Evolutionary conservation across 192 early-diverging fungal genomes (phyloP).

Genomic region (Coemansia pectinata): DNA sequence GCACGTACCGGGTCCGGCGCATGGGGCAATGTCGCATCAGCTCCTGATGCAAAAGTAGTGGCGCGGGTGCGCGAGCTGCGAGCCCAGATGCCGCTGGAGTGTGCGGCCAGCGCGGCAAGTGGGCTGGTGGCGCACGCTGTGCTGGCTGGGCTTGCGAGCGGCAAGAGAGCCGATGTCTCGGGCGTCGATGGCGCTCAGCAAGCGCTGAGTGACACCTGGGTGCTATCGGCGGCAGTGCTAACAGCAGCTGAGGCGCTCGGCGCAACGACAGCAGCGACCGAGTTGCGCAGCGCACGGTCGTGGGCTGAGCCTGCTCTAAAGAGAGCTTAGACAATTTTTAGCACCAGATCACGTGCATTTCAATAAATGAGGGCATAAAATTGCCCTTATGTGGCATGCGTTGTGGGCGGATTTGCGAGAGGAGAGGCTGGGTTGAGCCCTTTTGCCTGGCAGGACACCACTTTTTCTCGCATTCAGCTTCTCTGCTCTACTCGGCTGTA

Average conservation of each 20-base stretch:
- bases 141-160: slow-evolving; percentile 22
- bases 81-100: slow-evolving; percentile 29
- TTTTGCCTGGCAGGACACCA: background rate
- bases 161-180: slow-evolving; percentile 12
- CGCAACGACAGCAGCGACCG: slow-evolving; percentile 4
- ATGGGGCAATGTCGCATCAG: background rate
- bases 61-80: slow-evolving; percentile 17
- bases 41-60: background rate
- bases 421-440: slow-evolving; percentile 1
- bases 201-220: slow-evolving; percentile 22
- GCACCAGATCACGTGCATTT: background rate
- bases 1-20: background rate
- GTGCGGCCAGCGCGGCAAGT: slow-evolving; percentile 21
- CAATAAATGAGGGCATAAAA: background rate
- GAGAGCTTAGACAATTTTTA: background rate
- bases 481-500: background rate
- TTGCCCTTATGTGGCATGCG: background rate
- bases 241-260: slow-evolving; percentile 23
- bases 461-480: background rate
- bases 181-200: slow-evolving; percentile 17
- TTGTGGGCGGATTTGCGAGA: slow-evolving; percentile 3
- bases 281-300: slow-evolving; percentile 1
- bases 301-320: background rate
- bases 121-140: slow-evolving; percentile 41
- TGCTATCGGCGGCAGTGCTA: slow-evolving; percentile 31